Base-by-base conservation (phyloP, 306 rosid genomes). In the Styphnolobium japonicum region DNA sequence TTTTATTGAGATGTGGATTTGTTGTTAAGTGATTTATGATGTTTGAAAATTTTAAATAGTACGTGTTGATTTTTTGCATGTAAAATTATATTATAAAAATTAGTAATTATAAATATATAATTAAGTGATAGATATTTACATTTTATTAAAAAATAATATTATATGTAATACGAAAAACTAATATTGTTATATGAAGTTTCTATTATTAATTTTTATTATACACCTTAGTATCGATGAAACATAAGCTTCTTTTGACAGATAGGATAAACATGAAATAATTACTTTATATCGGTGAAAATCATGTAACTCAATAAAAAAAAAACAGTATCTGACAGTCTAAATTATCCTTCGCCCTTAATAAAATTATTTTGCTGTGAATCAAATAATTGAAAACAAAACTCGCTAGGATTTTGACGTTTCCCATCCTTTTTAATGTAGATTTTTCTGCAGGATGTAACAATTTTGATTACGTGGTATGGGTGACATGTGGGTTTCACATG, bases 401-500 rank as follows among this genome's bases (percentile, higher is more conserved):
- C 37, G n/a, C 29, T 27, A 49, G 37, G 56, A 27, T 63, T 51
- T 64, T 31, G 6, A n/a, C n/a, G n/a, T n/a, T n/a, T 62, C 9
- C 4, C 36, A 31, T 67, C 3, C 1, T 46, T 37, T 43, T 4
- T 0, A 16, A n/a, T 49, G 11, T 11, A 71, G 58, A 75, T 2
- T 46, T 8, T 12, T 18, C 7, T 25, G 58, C 19, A 25, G 43
- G 81, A 85, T 53, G 67, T 82, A 90, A 80, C 81, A 86, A 75
- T 52, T 84, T 88, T 65, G 87, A 84, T 87, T 83, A 83, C 83
- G 87, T 80, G 86, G 87, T 77, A 86, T 87, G 90, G 89, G 69
- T 86, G 63, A 71, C 86, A 82, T 71, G 82, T 82, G 86, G 91
- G 92, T 86, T 87, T 89, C 92, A 92, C 97, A 89, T 90, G 97